Percentiles rank a stretch among this genome's conserved stretches.
phyloP scores from a whole-genome alignment of 1,284 basidiomycete genomes.

The Sutorius eximius region DNA sequence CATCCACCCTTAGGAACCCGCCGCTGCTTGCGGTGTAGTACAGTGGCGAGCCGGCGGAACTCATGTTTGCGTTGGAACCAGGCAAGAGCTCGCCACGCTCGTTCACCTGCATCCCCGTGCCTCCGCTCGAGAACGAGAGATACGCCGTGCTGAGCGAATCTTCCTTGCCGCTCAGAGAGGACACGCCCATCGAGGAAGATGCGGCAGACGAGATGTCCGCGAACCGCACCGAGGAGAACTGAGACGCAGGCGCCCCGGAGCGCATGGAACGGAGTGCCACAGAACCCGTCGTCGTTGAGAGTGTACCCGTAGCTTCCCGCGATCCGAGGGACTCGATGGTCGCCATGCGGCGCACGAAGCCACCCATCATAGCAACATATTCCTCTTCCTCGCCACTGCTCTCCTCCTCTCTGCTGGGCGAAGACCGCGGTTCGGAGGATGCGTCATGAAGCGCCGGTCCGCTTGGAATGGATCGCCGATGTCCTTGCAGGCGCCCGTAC shows the following conservation, averaged over 20 bases:
- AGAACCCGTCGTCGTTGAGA: conserved; percentile 23
- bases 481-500: conserved; percentile 4
- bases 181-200: conserved; percentile 13
- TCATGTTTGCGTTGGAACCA: not conserved
- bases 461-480: conserved; percentile 7
- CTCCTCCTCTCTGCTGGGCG: conserved; percentile 21
- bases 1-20: conserved; percentile 8
- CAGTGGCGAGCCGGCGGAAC: conserved; percentile 11
- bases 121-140: conserved; percentile 29
- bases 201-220: conserved; percentile 14
- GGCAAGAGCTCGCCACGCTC: conserved; percentile 32
- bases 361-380: conserved; percentile 58
- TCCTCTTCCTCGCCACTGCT: conserved; percentile 43
- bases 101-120: conserved; percentile 22
- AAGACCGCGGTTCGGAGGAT: conserved; percentile 19
- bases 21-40: conserved; percentile 20
- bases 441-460: conserved; percentile 10
- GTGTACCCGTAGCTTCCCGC: conserved; percentile 39
- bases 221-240: conserved; percentile 29
- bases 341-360: conserved; percentile 66
- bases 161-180: not conserved
- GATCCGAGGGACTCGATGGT: conserved; percentile 77
- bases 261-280: conserved; percentile 16
- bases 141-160: conserved; percentile 29
- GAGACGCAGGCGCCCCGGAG: conserved; percentile 23